Base-by-base conservation (phyloP, 768 basidiomycete genomes). In the Calocybe indica region DNA sequence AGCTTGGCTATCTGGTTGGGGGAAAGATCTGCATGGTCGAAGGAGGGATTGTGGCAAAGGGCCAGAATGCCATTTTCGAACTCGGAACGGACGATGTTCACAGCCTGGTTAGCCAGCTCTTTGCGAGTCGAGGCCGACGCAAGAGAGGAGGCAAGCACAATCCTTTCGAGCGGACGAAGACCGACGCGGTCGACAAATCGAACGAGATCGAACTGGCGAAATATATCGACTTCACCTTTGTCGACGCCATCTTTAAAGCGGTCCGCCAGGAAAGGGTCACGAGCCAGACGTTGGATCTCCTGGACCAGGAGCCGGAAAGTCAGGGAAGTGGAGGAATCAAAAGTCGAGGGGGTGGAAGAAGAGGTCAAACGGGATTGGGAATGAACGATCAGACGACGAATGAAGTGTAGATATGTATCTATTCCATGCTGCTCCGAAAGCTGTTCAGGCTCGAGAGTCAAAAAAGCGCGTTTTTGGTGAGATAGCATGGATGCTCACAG, bases 321-420 rank as follows among this genome's bases (percentile, higher is more conserved):
- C 42, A 93, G 71, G 41, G 84, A 78, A 36, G 80, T 78, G 29
- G 87, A 87, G n/a, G 84, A 68, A 60, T 89, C 88, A 53, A 84
- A 83, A 1, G 79, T 70, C 43, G 85, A 70, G 22, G 81, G 75
- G n/a, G 79, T 71, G 45, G 76, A 71, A 31, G 78, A 67, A 15
- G 82, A 73, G 15, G 78, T 63, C 38, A 88, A 76, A 51, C 88
- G 79, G 43, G 79, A 71, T 67, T 88, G 85, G 15, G 91, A 90
- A 56, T 92, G 88, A 45, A 87, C 82, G 62, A 97, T 90, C 67
- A 96, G 86, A 53, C 95, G 87, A 52, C 94, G 90, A 56, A 99
- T 90, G 73, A 96, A 96, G 69, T 99, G 94, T 53, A 92, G 80
- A 70, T 97, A 96, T 49, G 93, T 96, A 69, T 96, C 94, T 58